These are phyloP conservation scores for Entophlyctis luteolus DNA, from an alignment of 192 early-diverging fungal genomes.

Conservation along the genomic window DNA sequence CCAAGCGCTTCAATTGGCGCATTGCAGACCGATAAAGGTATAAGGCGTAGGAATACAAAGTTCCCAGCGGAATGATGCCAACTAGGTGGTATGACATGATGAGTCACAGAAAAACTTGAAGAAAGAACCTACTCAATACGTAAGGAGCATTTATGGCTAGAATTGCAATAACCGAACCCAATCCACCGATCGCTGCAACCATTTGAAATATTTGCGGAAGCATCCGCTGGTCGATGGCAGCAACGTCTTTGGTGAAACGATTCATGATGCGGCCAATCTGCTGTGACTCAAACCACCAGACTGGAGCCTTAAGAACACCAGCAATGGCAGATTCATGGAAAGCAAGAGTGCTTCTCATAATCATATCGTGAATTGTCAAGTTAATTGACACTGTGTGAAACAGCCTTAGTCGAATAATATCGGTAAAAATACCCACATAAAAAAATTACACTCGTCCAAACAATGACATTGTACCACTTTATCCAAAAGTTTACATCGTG, in stretches of 20 bases:
- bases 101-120: not conserved
- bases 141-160: not conserved
- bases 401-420: no score
- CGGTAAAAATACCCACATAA: constrained; percentile 12
- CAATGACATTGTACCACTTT: constrained; percentile 16
- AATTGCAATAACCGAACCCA: not conserved
- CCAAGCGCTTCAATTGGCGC: constrained; percentile 50
- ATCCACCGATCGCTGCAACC: constrained; percentile 1
- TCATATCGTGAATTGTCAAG: not conserved
- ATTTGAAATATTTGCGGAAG: constrained; percentile 21
- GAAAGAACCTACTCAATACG: not conserved
- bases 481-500: constrained; percentile 20
- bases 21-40: constrained; percentile 39
- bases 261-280: constrained; percentile 67
- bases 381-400: not conserved
- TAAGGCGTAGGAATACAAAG: constrained; percentile 19
- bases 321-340: constrained; percentile 49
- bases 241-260: constrained; percentile 51
- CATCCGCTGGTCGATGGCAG: constrained; percentile 53
- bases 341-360: not conserved
- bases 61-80: not conserved
- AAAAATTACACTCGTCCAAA: constrained; percentile 18
- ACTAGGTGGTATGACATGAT: not conserved
- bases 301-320: constrained; percentile 2
- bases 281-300: constrained; percentile 16